Conservation (phyloP, 2,329 filamentous ascomycete genomes). For the Drechslerella dactyloides region DNA sequence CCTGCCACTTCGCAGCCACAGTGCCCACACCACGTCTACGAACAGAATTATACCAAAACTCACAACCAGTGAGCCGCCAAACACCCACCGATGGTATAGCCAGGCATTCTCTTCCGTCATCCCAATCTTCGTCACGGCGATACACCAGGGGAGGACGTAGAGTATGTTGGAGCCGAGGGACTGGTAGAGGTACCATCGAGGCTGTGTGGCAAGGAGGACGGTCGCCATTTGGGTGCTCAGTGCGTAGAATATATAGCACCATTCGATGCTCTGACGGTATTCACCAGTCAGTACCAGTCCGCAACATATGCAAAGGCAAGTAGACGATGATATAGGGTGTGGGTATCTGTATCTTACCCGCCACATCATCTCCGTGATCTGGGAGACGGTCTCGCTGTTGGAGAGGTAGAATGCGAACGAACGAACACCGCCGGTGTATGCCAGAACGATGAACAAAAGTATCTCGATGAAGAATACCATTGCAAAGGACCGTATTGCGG, state of each 20-base stretch:
- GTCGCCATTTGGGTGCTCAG: constrained; percentile 70
- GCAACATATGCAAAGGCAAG: background rate
- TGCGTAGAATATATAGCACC: constrained; percentile 75
- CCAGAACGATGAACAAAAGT: constrained; percentile 68
- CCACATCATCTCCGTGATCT: constrained; percentile 72
- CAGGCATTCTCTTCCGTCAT: constrained; percentile 67
- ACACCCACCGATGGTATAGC: constrained; percentile 71
- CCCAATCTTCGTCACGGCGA: constrained; percentile 64
- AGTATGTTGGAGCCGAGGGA: constrained; percentile 70
- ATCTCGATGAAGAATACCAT: constrained; percentile 68
- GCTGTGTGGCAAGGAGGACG: constrained; percentile 69
- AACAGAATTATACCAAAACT: constrained; percentile 67
- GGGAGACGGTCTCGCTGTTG: constrained; percentile 65
- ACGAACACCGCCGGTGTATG: constrained; percentile 64
- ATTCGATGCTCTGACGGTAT: constrained; percentile 62
- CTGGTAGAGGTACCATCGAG: constrained; percentile 72
- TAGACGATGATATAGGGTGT: no score
- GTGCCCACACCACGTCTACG: constrained; percentile 64
- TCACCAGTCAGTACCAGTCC: background rate
- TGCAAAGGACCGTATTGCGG: constrained; percentile 64
- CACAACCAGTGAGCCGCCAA: constrained; percentile 72
- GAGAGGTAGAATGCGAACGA: constrained; percentile 70
- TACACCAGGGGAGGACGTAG: constrained; percentile 74
- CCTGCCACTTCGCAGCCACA: constrained; percentile 61
- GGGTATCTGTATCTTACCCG: constrained; percentile 54